phyloP scores from a whole-genome alignment of 2,329 filamentous ascomycete genomes.

The Arthrobotrys iridis region DNA sequence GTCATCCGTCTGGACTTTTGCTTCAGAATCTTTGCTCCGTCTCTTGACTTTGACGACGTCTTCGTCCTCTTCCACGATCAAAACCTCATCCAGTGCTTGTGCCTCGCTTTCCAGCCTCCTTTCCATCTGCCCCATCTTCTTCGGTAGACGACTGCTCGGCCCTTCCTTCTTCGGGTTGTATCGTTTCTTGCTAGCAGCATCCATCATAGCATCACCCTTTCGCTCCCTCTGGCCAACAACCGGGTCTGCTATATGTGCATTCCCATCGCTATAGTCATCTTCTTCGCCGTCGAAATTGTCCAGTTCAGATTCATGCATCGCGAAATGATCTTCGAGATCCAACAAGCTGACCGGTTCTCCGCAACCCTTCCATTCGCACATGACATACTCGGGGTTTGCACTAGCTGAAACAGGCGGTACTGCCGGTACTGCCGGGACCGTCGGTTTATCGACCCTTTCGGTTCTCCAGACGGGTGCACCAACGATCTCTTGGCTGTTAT shows the following conservation, averaged over 20 bases:
- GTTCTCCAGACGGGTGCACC: conserved; percentile 27
- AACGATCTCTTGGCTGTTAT: conserved; percentile 39
- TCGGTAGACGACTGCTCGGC: conserved; percentile 22
- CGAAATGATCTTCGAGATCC: conserved; percentile 32
- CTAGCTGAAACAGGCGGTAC: background rate
- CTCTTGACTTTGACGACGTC: conserved; percentile 32
- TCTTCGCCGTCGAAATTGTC: conserved; percentile 6
- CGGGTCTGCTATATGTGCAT: background rate
- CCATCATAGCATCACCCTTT: conserved; percentile 40
- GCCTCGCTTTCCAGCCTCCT: conserved; percentile 36
- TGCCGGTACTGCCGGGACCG: background rate
- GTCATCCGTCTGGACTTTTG: background rate
- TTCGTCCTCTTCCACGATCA: conserved; percentile 34
- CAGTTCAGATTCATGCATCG: conserved; percentile 27
- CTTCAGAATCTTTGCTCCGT: background rate
- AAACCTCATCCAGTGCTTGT: background rate
- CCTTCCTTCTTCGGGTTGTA: conserved; percentile 35
- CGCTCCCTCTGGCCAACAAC: conserved; percentile 15
- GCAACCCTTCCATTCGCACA: conserved; percentile 42
- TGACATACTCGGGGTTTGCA: conserved; percentile 21
- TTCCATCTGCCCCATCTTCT: conserved; percentile 42
- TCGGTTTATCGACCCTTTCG: background rate
- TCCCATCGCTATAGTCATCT: conserved; percentile 7
- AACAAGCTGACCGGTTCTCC: conserved; percentile 46
- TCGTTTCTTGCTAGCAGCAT: conserved; percentile 41